Evolutionary conservation across 352 stramenopile genomes (phyloP).

Genomic region (Pythium scleroteichum): DNA sequence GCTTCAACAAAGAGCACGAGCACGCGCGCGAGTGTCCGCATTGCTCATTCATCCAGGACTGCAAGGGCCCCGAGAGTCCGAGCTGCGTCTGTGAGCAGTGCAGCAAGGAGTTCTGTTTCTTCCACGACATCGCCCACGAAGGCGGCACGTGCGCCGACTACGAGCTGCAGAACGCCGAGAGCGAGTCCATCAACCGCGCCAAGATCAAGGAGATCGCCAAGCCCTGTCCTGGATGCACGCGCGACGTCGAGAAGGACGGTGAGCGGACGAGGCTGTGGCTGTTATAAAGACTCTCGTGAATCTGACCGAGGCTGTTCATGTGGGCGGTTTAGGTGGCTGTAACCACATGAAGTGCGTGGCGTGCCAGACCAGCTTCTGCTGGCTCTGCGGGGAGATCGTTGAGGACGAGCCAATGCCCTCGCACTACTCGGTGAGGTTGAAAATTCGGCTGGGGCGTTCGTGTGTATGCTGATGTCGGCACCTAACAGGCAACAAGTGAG

Average conservation of each 20-base stretch:
- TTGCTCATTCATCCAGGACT: slow-evolving; percentile 9
- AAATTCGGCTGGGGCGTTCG: no score
- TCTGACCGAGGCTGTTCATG: no score
- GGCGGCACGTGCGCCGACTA: slow-evolving; percentile 9
- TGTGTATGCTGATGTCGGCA: no score
- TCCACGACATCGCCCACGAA: slow-evolving; percentile 11
- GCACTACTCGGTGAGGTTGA: slow-evolving; percentile 8
- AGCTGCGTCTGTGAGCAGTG: slow-evolving; percentile 7
- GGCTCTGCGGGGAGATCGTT: slow-evolving; percentile 19
- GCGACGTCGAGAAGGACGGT: slow-evolving; percentile 27
- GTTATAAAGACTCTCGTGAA: no score
- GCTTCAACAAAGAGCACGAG: slow-evolving; percentile 18
- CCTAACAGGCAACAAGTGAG: not conserved
- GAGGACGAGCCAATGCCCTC: slow-evolving; percentile 9
- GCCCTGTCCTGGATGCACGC: slow-evolving; percentile 15
- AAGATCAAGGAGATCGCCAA: slow-evolving; percentile 23
- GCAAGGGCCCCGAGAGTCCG: not conserved
- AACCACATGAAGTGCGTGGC: slow-evolving; percentile 28
- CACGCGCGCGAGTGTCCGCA: slow-evolving; percentile 10
- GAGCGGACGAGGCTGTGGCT: not conserved
- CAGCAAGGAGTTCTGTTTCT: slow-evolving; percentile 5
- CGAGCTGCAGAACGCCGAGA: slow-evolving; percentile 11
- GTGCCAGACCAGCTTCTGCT: slow-evolving; percentile 23
- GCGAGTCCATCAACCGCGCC: slow-evolving; percentile 8
- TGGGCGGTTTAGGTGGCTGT: slow-evolving; percentile 19